Percentiles rank a stretch among this genome's conserved stretches.
phyloP scores from a whole-genome alignment of 768 basidiomycete species.

The Lactifluus hygrophoroides region DNA sequence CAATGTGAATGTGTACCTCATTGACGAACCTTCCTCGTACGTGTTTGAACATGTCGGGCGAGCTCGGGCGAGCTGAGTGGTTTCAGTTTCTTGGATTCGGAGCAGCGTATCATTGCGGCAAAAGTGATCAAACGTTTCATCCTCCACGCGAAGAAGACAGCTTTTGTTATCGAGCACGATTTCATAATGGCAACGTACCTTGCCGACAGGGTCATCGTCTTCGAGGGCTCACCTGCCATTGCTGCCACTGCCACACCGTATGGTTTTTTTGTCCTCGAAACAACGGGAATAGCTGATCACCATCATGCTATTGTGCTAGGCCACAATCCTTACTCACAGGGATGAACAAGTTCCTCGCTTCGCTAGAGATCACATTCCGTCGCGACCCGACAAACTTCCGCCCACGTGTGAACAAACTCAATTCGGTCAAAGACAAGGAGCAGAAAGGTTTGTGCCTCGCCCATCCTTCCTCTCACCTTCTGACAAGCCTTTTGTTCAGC shows the following conservation, averaged over 20 bases:
- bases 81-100: conserved; percentile 87
- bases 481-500: conserved; percentile 33
- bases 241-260: conserved; percentile 87
- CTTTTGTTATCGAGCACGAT: conserved; percentile 99
- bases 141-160: conserved; percentile 93
- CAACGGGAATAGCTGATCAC: not conserved
- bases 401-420: conserved; percentile 77
- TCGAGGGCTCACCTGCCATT: conserved; percentile 80
- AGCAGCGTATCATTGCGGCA: conserved; percentile 97
- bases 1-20: conserved; percentile 80
- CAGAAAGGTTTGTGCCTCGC: conserved; percentile 55
- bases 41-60: not conserved
- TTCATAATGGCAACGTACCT: conserved; percentile 99
- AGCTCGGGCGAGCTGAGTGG: not conserved
- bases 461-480: conserved; percentile 2
- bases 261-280: conserved; percentile 26
- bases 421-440: conserved; percentile 82
- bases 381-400: conserved; percentile 94
- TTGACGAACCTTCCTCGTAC: conserved; percentile 87
- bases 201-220: conserved; percentile 94
- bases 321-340: conserved; percentile 92
- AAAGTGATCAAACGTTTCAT: conserved; percentile 99
- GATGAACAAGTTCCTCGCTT: conserved; percentile 96
- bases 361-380: conserved; percentile 95
- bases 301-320: conserved; percentile 31